These are phyloP conservation scores for Earliella scabrosa DNA, from an alignment of 1,284 basidiomycete genomes.

Conservation along the genomic window DNA sequence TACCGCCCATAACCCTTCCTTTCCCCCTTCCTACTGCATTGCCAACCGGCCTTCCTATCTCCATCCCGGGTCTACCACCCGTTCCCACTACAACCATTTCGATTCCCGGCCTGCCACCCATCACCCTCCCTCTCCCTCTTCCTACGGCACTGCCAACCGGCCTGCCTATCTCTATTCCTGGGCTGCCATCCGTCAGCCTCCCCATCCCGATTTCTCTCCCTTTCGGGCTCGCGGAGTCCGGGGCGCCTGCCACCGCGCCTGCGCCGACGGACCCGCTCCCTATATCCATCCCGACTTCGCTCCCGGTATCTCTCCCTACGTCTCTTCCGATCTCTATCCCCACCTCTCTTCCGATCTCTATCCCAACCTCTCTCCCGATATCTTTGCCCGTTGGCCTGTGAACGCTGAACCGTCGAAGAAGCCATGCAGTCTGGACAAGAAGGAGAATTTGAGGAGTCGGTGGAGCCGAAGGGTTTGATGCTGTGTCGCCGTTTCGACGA, in stretches of 20 bases:
- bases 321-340: slow-evolving; percentile 8
- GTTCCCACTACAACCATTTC: background rate
- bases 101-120: background rate
- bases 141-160: background rate
- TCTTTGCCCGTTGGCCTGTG: too few relatives aligned
- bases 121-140: background rate
- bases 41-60: background rate
- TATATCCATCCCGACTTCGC: background rate
- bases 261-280: background rate
- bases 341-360: slow-evolving; percentile 1
- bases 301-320: background rate
- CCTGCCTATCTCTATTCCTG: background rate
- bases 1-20: background rate
- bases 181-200: background rate
- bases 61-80: background rate
- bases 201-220: background rate
- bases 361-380: slow-evolving; percentile 3
- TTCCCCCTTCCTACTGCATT: background rate
- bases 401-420: too few relatives aligned
- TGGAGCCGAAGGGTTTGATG: too few relatives aligned
- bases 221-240: background rate
- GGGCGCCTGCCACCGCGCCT: background rate
- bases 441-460: too few relatives aligned
- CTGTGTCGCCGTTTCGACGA: too few relatives aligned
- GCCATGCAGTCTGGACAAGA: too few relatives aligned